These are phyloP conservation scores for Aspergillus fumigatus DNA, from an alignment of 2,329 filamentous ascomycete species.

Conservation along the genomic window DNA sequence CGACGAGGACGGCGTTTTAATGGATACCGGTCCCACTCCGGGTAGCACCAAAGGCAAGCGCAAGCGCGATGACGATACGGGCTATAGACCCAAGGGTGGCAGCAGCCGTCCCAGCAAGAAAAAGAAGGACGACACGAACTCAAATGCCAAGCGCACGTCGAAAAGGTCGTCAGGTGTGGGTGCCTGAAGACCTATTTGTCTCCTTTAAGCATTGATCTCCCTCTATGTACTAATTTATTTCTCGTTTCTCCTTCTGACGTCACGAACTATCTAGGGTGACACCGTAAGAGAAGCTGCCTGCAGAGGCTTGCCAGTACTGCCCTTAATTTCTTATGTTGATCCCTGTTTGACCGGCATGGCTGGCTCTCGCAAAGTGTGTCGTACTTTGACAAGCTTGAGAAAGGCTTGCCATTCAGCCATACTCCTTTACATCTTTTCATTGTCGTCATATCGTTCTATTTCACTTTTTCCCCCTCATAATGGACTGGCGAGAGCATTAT, in stretches of 20 bases:
- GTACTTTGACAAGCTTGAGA: background rate
- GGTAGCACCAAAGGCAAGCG: constrained; percentile 38
- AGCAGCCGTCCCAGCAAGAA: constrained; percentile 35
- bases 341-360: background rate
- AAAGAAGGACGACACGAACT: constrained; percentile 38
- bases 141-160: constrained; percentile 25
- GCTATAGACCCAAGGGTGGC: constrained; percentile 45
- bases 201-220: background rate
- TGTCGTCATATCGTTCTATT: background rate
- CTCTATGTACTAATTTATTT: constrained; percentile 11
- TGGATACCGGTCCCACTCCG: constrained; percentile 33
- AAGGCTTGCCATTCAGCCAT: background rate
- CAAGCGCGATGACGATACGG: constrained; percentile 45
- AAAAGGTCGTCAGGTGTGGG: constrained; percentile 29
- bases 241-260: background rate
- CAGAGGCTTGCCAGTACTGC: background rate
- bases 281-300: background rate
- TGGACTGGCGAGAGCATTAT: background rate
- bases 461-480: background rate
- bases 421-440: background rate
- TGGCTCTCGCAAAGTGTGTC: background rate
- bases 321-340: background rate
- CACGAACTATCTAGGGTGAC: background rate
- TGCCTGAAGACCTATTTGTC: constrained; percentile 7
- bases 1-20: constrained; percentile 40